These are phyloP conservation scores for Neonectria ditissima DNA, from an alignment of 2,329 filamentous ascomycete genomes.

Conservation along the genomic window DNA sequence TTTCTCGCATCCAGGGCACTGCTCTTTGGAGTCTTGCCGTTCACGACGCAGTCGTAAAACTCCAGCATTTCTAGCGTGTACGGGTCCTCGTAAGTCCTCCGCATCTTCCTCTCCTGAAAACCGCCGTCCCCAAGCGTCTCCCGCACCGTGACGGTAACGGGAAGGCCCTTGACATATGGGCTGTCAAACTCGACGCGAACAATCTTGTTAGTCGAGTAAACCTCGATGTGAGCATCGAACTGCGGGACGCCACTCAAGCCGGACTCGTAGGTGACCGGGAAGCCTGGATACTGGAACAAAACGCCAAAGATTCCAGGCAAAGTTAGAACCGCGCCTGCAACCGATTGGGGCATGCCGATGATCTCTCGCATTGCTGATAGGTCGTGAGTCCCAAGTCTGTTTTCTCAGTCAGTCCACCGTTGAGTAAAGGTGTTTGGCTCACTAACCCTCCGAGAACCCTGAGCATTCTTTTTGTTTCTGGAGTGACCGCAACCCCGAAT, in stretches of 20 bases:
- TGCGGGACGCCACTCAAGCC: slow-evolving; percentile 63
- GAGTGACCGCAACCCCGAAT: slow-evolving; percentile 15
- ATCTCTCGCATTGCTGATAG: slow-evolving; percentile 29
- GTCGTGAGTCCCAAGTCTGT: slow-evolving; percentile 25
- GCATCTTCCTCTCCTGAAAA: slow-evolving; percentile 40
- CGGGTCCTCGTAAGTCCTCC: slow-evolving; percentile 56
- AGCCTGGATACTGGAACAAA: slow-evolving; percentile 45
- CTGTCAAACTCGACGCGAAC: slow-evolving; percentile 65
- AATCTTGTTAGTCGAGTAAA: slow-evolving; percentile 64
- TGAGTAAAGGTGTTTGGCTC: too few relatives aligned
- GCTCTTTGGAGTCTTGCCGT: slow-evolving; percentile 47
- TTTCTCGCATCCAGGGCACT: slow-evolving; percentile 45
- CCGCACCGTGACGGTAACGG: slow-evolving; percentile 57
- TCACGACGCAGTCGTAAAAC: slow-evolving; percentile 31
- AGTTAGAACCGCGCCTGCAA: slow-evolving; percentile 19
- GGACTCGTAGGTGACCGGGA: slow-evolving; percentile 65
- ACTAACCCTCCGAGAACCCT: slow-evolving; percentile 20
- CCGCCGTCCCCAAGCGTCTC: slow-evolving; percentile 52
- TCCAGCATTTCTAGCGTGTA: slow-evolving; percentile 50
- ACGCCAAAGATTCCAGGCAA: slow-evolving; percentile 38
- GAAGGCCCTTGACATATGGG: slow-evolving; percentile 64
- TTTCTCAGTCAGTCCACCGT: neutral
- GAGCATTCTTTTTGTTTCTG: slow-evolving; percentile 13
- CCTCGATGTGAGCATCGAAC: slow-evolving; percentile 61
- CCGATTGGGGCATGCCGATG: slow-evolving; percentile 27